These are phyloP conservation scores for Nemania bipapillata DNA, from an alignment of 2,329 filamentous ascomycete species.

Conservation along the genomic window DNA sequence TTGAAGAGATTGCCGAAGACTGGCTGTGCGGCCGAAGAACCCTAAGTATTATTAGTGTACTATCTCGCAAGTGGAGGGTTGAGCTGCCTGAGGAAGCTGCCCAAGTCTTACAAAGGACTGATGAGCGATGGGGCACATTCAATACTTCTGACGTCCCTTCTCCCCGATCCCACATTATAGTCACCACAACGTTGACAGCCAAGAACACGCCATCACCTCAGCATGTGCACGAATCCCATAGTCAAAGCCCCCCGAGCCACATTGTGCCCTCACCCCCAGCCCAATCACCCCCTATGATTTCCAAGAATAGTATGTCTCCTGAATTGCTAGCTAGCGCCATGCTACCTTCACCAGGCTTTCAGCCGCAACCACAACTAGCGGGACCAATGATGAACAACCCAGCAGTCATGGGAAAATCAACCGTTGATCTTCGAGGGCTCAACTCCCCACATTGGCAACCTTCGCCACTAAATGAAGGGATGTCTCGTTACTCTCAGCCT, in stretches of 20 bases:
- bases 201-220: constrained; percentile 42
- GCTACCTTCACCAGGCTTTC: constrained; percentile 43
- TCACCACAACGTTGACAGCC: constrained; percentile 41
- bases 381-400: constrained; percentile 40
- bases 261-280: constrained; percentile 49
- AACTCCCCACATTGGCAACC: constrained; percentile 45
- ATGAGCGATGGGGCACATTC: constrained; percentile 81
- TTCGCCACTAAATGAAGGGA: constrained; percentile 41
- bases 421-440: constrained; percentile 40
- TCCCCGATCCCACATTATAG: constrained; percentile 53
- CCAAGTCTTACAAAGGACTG: constrained; percentile 78
- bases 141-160: constrained; percentile 70
- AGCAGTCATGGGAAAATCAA: constrained; percentile 41
- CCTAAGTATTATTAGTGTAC: constrained; percentile 82
- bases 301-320: constrained; percentile 46
- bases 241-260: constrained; percentile 53
- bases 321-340: constrained; percentile 47
- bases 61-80: constrained; percentile 89
- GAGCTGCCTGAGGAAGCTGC: constrained; percentile 86
- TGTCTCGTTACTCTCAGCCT: constrained; percentile 48
- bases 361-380: constrained; percentile 36
- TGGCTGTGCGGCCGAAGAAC: constrained; percentile 92
- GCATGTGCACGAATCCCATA: constrained; percentile 51
- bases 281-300: constrained; percentile 44
- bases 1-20: constrained; percentile 94